phyloP scores from a whole-genome alignment of 352 stramenopile genomes.

The Lagenidium giganteum region DNA sequence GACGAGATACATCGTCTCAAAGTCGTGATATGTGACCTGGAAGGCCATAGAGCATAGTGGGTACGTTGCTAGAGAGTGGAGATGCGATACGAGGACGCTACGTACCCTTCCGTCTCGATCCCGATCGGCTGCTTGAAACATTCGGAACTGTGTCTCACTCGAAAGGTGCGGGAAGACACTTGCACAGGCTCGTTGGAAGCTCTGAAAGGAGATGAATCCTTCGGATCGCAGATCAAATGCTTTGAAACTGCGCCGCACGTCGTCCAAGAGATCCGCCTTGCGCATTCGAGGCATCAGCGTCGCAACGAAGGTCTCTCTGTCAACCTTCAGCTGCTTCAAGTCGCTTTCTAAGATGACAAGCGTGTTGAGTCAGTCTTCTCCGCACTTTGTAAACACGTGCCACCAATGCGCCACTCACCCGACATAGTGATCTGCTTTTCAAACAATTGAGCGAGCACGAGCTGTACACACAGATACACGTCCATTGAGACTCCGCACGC shows the following conservation, averaged over 20 bases:
- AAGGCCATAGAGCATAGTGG: conserved; percentile 1
- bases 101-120: conserved; percentile 47
- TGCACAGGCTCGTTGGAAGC: conserved; percentile 41
- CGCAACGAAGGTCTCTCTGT: conserved; percentile 16
- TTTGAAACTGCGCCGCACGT: conserved; percentile 57
- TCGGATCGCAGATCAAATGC: conserved; percentile 48
- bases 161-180: conserved; percentile 33
- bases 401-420: no score
- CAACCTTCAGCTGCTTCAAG: not conserved
- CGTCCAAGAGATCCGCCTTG: conserved; percentile 46
- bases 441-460: conserved; percentile 68
- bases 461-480: conserved; percentile 13
- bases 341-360: conserved; percentile 1
- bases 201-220: conserved; percentile 59
- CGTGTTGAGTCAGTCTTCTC: no score
- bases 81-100: not conserved
- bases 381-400: no score
- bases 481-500: not conserved
- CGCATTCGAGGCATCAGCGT: conserved; percentile 25
- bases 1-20: conserved; percentile 55
- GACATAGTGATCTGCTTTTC: no score
- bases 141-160: conserved; percentile 19
- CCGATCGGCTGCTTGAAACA: conserved; percentile 52
- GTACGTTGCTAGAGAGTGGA: conserved; percentile 1
- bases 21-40: conserved; percentile 65